A percentile compares a stretch with the other conserved stretches of the same genome.
Evolutionary conservation across 306 rosid species (phyloP).

Genomic region (Fragaria iinumae): DNA sequence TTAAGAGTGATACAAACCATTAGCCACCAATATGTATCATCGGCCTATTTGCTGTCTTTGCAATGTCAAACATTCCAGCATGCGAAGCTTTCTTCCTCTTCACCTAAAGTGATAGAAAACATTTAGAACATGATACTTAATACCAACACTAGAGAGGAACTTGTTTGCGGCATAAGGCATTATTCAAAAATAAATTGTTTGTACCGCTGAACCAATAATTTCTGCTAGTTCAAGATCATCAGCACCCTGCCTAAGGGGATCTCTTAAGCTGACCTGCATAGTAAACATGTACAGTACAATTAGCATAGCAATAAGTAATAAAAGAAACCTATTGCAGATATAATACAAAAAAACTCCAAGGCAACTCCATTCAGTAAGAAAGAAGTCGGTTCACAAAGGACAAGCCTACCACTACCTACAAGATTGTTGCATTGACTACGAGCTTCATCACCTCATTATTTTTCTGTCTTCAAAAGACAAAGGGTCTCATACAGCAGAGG

Average conservation of each 20-base stretch:
- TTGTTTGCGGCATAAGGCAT: conserved; percentile 14
- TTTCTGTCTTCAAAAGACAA: background rate
- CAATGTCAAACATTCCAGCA: conserved; percentile 92
- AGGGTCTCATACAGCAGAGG: background rate
- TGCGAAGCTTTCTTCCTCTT: conserved; percentile 94
- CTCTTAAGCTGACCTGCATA: conserved; percentile 86
- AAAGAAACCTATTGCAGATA: background rate
- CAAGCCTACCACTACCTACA: background rate
- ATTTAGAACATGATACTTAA: background rate
- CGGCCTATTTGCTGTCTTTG: conserved; percentile 89
- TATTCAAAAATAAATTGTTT: conserved; percentile 15
- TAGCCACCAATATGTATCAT: conserved; percentile 98
- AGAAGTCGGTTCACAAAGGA: background rate
- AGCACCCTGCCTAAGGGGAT: conserved; percentile 74
- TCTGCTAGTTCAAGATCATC: conserved; percentile 67
- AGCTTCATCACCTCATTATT: background rate
- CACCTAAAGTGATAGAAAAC: conserved; percentile 47
- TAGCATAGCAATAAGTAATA: background rate
- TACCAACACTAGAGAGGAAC: background rate
- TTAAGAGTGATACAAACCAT: conserved; percentile 28
- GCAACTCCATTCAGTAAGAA: background rate
- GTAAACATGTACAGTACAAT: background rate
- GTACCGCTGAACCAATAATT: conserved; percentile 84
- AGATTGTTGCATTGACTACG: background rate
- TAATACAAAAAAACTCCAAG: background rate